Percentiles rank a stretch among this genome's conserved stretches.
These are phyloP conservation scores for Colletotrichum filicis DNA, from an alignment of 2,329 filamentous ascomycete species.

Conservation along the genomic window DNA sequence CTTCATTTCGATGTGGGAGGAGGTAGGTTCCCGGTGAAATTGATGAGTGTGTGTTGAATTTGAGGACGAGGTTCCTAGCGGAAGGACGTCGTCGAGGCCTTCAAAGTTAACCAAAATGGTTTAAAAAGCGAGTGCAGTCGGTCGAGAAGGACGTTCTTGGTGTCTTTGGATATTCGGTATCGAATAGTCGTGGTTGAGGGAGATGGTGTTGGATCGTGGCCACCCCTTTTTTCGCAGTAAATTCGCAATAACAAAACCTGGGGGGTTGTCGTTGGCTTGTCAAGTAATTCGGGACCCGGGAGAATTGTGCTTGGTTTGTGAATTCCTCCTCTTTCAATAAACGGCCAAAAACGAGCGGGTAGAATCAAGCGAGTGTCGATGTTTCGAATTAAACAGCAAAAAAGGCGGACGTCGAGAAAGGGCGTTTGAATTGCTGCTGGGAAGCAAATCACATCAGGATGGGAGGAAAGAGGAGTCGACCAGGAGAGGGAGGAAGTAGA, in stretches of 20 bases:
- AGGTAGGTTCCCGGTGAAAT: not conserved
- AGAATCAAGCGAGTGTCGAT: conserved; percentile 30
- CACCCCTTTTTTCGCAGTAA: conserved; percentile 26
- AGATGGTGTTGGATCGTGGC: not conserved
- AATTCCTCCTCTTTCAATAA: conserved; percentile 22
- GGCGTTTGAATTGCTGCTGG: conserved; percentile 27
- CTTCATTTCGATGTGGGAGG: conserved; percentile 29
- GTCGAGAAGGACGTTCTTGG: not conserved
- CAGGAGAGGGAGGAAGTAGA: not conserved
- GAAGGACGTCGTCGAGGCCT: not conserved
- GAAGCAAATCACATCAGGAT: conserved; percentile 35
- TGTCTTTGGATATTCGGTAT: not conserved
- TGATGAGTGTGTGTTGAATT: not conserved
- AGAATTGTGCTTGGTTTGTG: not conserved
- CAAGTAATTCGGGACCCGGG: not conserved
- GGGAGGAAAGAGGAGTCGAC: not conserved
- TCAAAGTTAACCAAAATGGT: not conserved
- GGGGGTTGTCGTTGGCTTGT: not conserved
- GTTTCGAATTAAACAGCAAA: conserved; percentile 1
- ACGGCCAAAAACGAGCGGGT: conserved; percentile 20
- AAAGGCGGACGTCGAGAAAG: not conserved
- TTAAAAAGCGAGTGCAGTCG: not conserved
- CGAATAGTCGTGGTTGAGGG: not conserved
- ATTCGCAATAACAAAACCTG: conserved; percentile 11
- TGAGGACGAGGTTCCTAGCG: not conserved